These are phyloP conservation scores for Candida qinlingensis DNA, from an alignment of 805 yeast species.

Conservation along the genomic window DNA sequence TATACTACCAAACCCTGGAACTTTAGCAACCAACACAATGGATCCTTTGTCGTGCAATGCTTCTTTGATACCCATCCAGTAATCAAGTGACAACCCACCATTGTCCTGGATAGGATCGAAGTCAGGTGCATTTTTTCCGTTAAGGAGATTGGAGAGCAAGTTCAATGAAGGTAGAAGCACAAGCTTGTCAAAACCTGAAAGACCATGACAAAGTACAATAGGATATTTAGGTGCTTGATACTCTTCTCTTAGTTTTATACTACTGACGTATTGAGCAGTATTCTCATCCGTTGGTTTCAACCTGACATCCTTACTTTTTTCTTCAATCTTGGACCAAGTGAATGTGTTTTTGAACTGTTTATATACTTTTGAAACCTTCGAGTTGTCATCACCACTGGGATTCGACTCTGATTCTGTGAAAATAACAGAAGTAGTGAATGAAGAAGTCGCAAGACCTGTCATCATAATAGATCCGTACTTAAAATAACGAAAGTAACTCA, in stretches of 20 bases:
- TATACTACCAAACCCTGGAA: conserved; percentile 78
- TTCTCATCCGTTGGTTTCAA: conserved; percentile 6
- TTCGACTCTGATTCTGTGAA: conserved; percentile 10
- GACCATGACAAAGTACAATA: conserved; percentile 79
- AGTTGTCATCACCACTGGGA: conserved; percentile 9
- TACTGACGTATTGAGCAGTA: conserved; percentile 11
- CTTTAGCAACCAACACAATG: conserved; percentile 64
- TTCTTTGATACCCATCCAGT: conserved; percentile 77
- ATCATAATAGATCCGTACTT: conserved; percentile 8
- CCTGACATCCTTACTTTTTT: conserved; percentile 1
- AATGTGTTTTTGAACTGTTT: conserved; percentile 7
- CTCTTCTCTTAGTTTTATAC: conserved; percentile 25
- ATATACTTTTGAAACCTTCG: conserved; percentile 5
- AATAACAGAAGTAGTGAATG: conserved; percentile 4
- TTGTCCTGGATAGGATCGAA: conserved; percentile 21
- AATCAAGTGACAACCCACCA: conserved; percentile 47
- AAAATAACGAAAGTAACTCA: conserved; percentile 1
- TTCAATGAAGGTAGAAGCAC: conserved; percentile 37
- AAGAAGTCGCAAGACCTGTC: conserved; percentile 8
- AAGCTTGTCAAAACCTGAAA: conserved; percentile 70
- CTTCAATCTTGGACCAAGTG: conserved; percentile 9
- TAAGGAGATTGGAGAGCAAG: conserved; percentile 22
- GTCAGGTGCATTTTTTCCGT: conserved; percentile 10
- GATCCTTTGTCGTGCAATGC: conserved; percentile 59
- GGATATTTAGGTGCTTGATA: conserved; percentile 66